These are phyloP conservation scores for Bondarzewia mesenterica DNA, from an alignment of 1,284 basidiomycete species.

Conservation along the genomic window DNA sequence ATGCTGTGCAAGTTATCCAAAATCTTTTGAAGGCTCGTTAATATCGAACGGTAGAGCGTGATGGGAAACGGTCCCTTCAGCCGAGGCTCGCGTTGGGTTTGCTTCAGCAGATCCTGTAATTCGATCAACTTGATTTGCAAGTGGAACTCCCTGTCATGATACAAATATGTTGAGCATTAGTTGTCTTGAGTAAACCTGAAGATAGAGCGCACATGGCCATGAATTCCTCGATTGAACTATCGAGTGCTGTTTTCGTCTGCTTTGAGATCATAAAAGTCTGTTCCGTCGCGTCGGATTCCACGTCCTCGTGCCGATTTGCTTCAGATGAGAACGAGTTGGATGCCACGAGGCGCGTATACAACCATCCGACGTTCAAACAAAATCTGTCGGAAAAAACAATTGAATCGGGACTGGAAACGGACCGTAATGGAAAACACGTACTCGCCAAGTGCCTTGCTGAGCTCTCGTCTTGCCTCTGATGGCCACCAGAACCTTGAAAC, in stretches of 20 bases:
- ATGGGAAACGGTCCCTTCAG: constrained; percentile 90
- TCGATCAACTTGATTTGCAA: constrained; percentile 86
- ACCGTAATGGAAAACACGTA: constrained; percentile 26
- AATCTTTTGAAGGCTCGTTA: constrained; percentile 84
- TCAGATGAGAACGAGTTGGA: constrained; percentile 62
- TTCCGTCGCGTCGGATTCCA: constrained; percentile 23
- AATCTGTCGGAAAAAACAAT: constrained; percentile 38
- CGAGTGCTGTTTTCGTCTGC: constrained; percentile 33
- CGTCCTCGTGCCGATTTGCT: constrained; percentile 19
- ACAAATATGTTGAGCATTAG: too few relatives aligned
- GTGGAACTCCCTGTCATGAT: constrained; percentile 74
- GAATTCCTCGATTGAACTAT: constrained; percentile 70
- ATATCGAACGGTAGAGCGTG: constrained; percentile 72
- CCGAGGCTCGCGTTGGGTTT: constrained; percentile 89
- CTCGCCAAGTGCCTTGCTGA: constrained; percentile 83
- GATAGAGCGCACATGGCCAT: constrained; percentile 68
- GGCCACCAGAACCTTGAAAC: constrained; percentile 94
- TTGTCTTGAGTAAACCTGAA: constrained; percentile 1
- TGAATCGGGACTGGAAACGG: constrained; percentile 1
- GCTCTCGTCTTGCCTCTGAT: constrained; percentile 82
- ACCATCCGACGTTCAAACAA: constrained; percentile 76
- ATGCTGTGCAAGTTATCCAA: constrained; percentile 89
- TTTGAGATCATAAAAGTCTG: constrained; percentile 30
- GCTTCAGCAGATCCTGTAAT: constrained; percentile 73
- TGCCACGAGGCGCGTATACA: constrained; percentile 74